A percentile compares a stretch with the other conserved stretches of the same genome.
Conservation (phyloP, 2,329 filamentous ascomycete species). For the Aspergillus terreus region DNA sequence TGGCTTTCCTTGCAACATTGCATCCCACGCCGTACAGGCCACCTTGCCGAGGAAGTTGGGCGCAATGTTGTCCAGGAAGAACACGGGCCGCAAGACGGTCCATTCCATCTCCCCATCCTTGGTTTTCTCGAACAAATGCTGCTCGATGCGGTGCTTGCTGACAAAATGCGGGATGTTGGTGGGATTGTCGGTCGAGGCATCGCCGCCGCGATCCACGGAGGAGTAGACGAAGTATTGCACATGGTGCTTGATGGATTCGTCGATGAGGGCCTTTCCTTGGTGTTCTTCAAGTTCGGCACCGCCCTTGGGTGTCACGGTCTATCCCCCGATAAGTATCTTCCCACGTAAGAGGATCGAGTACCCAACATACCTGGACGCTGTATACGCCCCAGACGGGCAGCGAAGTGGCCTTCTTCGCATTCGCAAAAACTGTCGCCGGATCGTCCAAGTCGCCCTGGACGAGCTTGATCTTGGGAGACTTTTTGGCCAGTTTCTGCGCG, state of each 20-base stretch:
- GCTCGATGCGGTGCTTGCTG: slow-evolving; percentile 60
- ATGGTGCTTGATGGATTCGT: slow-evolving; percentile 52
- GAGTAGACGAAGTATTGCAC: slow-evolving; percentile 63
- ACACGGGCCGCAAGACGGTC: slow-evolving; percentile 60
- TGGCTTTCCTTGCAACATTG: slow-evolving; percentile 39
- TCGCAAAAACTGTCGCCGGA: slow-evolving; percentile 47
- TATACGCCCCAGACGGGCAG: slow-evolving; percentile 57
- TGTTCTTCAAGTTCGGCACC: slow-evolving; percentile 37
- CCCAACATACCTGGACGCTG: slow-evolving; percentile 52
- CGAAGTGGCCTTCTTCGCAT: slow-evolving; percentile 35
- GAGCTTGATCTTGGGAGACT: slow-evolving; percentile 49
- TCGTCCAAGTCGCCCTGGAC: slow-evolving; percentile 58
- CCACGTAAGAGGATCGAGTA: no score
- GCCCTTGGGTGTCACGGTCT: slow-evolving; percentile 4
- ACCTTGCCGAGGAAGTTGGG: slow-evolving; percentile 47
- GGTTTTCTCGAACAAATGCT: slow-evolving; percentile 49
- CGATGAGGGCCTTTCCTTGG: slow-evolving; percentile 58
- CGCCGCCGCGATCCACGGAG: slow-evolving; percentile 61
- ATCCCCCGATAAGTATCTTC: neutral
- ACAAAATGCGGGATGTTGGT: slow-evolving; percentile 62
- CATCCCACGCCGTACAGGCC: slow-evolving; percentile 43
- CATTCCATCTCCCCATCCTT: slow-evolving; percentile 51
- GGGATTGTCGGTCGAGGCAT: slow-evolving; percentile 47
- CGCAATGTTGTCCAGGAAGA: slow-evolving; percentile 58
- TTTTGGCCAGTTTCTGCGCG: slow-evolving; percentile 47